These are phyloP conservation scores for Xylaria sp. DNA, from an alignment of 2,329 filamentous ascomycete species.

Conservation along the genomic window DNA sequence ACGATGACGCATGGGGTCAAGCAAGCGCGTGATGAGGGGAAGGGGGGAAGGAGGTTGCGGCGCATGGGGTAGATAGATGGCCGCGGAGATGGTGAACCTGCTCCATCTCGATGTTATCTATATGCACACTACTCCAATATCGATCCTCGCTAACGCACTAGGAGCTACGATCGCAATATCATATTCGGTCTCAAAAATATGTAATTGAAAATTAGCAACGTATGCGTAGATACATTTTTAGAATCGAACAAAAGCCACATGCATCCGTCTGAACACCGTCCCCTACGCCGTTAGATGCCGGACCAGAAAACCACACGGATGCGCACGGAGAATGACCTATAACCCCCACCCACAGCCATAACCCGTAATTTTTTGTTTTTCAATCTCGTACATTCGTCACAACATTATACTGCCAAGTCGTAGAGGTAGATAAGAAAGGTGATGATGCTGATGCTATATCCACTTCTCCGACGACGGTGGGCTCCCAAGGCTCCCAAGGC, in stretches of 20 bases:
- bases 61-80: not conserved
- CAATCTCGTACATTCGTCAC: not conserved
- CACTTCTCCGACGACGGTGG: slow-evolving; percentile 32
- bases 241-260: not conserved
- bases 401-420: not conserved
- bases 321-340: slow-evolving; percentile 15
- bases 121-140: not conserved
- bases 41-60: not conserved
- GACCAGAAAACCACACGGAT: slow-evolving; percentile 10
- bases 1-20: not conserved
- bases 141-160: not conserved
- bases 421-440: not conserved
- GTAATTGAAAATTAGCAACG: not conserved
- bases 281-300: slow-evolving; percentile 23
- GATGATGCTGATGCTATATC: slow-evolving; percentile 29
- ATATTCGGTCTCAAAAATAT: not conserved
- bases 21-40: not conserved
- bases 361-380: slow-evolving; percentile 1
- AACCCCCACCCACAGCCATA: not conserved
- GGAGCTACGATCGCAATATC: not conserved
- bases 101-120: slow-evolving; percentile 12
- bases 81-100: not conserved
- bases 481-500: slow-evolving; percentile 3
- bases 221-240: slow-evolving; percentile 10
- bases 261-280: not conserved